A percentile compares a stretch with the other conserved stretches of the same genome.
phyloP scores from a whole-genome alignment of 495 filamentous ascomycete species.

The Lepraria neglecta region DNA sequence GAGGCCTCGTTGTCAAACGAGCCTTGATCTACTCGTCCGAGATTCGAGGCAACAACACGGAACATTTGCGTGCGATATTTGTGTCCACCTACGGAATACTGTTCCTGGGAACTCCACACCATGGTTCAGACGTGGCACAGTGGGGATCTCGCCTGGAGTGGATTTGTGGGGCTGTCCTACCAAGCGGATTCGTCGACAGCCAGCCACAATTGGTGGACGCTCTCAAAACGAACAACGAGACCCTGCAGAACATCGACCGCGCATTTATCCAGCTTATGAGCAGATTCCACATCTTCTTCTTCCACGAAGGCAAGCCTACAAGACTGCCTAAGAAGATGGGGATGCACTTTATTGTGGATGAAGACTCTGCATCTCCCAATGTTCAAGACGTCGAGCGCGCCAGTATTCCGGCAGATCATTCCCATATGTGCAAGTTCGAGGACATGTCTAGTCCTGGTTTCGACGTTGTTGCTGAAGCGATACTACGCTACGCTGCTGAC shows the following conservation, averaged over 20 bases:
- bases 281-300: slow-evolving; percentile 65
- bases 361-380: slow-evolving; percentile 67
- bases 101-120: slow-evolving; percentile 85
- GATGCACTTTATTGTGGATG: slow-evolving; percentile 54
- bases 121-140: slow-evolving; percentile 66
- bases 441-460: slow-evolving; percentile 66
- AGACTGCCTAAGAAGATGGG: not conserved
- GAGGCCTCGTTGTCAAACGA: slow-evolving; percentile 74
- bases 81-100: slow-evolving; percentile 80
- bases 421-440: slow-evolving; percentile 80
- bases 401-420: slow-evolving; percentile 74
- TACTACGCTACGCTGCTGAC: slow-evolving; percentile 61
- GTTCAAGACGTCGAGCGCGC: slow-evolving; percentile 70
- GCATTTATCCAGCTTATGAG: slow-evolving; percentile 68
- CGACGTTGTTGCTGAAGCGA: slow-evolving; percentile 62
- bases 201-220: slow-evolving; percentile 64
- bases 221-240: slow-evolving; percentile 71
- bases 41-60: slow-evolving; percentile 57
- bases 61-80: slow-evolving; percentile 70
- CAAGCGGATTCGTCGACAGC: slow-evolving; percentile 62
- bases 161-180: slow-evolving; percentile 64
- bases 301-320: slow-evolving; percentile 47
- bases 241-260: slow-evolving; percentile 71
- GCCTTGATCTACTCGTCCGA: slow-evolving; percentile 60
- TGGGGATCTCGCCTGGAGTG: slow-evolving; percentile 70